A percentile compares a stretch with the other conserved stretches of the same genome.
These are phyloP conservation scores for Bolboschoenus planiculmis DNA, from an alignment of 176 grass and related monocot genomes.

Conservation along the genomic window DNA sequence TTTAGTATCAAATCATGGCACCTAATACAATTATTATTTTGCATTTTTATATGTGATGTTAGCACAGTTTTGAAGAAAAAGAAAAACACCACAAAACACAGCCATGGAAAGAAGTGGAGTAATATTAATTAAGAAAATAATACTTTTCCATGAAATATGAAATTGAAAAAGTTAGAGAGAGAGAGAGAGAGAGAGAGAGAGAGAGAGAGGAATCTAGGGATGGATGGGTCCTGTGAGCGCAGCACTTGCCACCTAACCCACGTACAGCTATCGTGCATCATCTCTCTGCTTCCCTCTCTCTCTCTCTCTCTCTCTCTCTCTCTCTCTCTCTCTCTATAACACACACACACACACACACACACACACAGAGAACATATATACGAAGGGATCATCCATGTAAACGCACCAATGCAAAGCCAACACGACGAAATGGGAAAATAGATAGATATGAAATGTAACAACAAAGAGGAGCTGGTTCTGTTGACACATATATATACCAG, in stretches of 20 bases:
- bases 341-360: background rate
- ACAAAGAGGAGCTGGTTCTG: constrained; percentile 13
- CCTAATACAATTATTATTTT: background rate
- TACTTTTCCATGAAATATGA: constrained; percentile 8
- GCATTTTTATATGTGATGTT: background rate
- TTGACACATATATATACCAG: background rate
- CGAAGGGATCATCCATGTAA: background rate
- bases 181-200: background rate
- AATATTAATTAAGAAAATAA: background rate
- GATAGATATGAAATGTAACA: background rate
- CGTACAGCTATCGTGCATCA: constrained; percentile 33
- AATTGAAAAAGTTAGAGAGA: background rate
- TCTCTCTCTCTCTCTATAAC: background rate
- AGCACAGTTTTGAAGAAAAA: no score
- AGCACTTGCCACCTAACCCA: constrained; percentile 36
- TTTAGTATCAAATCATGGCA: background rate
- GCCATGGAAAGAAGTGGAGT: background rate
- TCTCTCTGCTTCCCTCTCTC: background rate
- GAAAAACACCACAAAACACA: background rate
- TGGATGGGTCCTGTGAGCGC: constrained; percentile 19
- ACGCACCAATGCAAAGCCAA: background rate
- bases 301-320: background rate
- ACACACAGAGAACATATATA: background rate
- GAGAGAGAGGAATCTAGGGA: constrained; percentile 20
- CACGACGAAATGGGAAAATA: background rate